Base-by-base conservation (phyloP, 2,329 filamentous ascomycete species). In the Alternaria dauci region DNA sequence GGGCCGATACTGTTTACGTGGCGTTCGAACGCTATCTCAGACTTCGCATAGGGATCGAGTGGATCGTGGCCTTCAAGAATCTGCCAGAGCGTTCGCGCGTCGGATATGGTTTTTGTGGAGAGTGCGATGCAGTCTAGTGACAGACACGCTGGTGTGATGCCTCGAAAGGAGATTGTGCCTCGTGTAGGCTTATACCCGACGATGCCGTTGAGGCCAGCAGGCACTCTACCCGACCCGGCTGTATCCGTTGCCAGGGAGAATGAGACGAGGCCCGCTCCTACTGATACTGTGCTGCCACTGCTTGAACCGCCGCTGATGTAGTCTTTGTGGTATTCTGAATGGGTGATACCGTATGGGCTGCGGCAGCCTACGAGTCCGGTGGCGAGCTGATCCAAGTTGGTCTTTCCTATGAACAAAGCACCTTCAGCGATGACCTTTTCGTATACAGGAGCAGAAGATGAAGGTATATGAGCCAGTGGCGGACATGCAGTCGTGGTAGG, bases 341-440 rank as follows among this genome's bases (percentile, higher is more conserved):
- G 80, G 1, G 86, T 83, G 20, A 81, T 83, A 2, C 87, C 87
- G 62, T 85, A 88, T 0, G 86, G 85, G 2, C 85, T 87, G 26
- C 86, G 82, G 47, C 84, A 86, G 16, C 87, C 87, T 12, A 83
- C 85, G 3, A 89, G 79, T 0, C 87, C 87, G 0, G 87, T 89
- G 3, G 87, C 87, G 4, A 89, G 80, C 71, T 89, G 87, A 69
- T 89, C 87, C 55, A 89, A 80, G 62, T 88, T 89, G 0, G 83
- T 81, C 70, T 89, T 89, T 34, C 85, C 87, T 3, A 89, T 78
- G 48, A 88, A 84, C 5, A 89, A 78, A 2, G 84, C 86, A 2
- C 86, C 86, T 5, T 84, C 83, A 2, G 75, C 67, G 14, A 81
- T 80, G 11, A 88, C 71, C 5, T 81, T 84, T 1, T 77, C 71